These are phyloP conservation scores for Curvularia verruculosa DNA, from an alignment of 2,329 filamentous ascomycete genomes.

Conservation along the genomic window DNA sequence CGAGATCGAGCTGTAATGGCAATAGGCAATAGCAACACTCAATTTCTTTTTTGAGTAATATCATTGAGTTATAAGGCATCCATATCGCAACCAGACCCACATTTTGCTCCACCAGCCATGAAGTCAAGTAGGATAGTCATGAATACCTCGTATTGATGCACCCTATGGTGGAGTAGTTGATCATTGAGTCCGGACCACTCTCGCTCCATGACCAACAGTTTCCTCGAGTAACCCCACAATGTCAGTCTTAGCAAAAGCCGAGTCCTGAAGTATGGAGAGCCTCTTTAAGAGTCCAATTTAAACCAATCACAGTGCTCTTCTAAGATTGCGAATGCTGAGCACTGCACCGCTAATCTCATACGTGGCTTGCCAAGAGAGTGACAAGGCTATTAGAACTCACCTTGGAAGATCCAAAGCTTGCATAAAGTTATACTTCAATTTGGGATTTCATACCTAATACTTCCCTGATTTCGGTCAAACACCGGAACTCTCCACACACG, in stretches of 20 bases:
- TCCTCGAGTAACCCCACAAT: not conserved
- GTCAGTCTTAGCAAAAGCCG: not conserved
- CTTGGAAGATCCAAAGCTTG: not conserved
- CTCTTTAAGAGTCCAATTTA: not conserved
- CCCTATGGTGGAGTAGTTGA: not conserved
- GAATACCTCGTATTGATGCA: not conserved
- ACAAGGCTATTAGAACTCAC: not conserved
- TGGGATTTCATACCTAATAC: no score
- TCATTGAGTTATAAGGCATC: not conserved
- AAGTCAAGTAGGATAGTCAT: not conserved
- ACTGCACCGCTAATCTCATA: no score
- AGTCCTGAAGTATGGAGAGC: not conserved
- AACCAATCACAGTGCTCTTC: not conserved
- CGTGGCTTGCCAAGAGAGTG: no score
- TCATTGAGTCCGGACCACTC: not conserved
- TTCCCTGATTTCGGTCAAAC: not conserved
- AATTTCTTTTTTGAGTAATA: not conserved
- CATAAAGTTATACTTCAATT: not conserved
- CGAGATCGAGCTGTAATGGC: not conserved
- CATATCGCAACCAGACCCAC: not conserved
- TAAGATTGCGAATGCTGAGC: no score
- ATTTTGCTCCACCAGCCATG: no score
- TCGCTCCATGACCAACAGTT: not conserved
- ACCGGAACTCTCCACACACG: not conserved
- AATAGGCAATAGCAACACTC: not conserved